Base-by-base conservation (phyloP, 2,329 filamentous ascomycete genomes). In the Colletotrichum eleusines region DNA sequence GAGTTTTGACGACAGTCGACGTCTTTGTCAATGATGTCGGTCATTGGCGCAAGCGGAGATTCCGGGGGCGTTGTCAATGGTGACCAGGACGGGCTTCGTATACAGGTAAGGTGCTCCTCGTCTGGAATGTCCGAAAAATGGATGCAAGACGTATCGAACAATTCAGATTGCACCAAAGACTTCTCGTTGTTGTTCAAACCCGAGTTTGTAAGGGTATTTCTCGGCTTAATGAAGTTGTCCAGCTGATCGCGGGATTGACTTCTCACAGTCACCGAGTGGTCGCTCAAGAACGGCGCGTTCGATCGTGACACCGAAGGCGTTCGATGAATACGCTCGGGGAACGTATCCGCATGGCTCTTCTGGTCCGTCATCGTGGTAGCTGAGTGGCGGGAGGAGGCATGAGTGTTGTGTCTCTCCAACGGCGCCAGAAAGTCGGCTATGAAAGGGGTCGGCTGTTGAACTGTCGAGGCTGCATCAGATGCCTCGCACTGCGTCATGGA, bases 71-170 rank as follows among this genome's bases (percentile, higher is more conserved):
- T 31, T 11, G 58, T 61, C 14, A 61, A 16, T 12, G 33, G 42
- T 16, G 42, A 48, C 58, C 58, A 61, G 5, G 58, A 35, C 2
- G 44, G 58, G 42, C 58, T 23, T 35, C 58, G 58, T 1, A 48
- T 33, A n/a, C 11, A 23, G 9, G 31, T 9, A 54, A 23, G 31
- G 51, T 16, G 31, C 28, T 33, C n/a, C 6, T 20, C 28, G 2
- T 60, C 42, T 14, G 4, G 8, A 14, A 18, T 18, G 35, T 35
- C 20, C 26, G 18, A n/a, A 11, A 2, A 9, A 11, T n/a, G n/a
- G n/a, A 14, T 33, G 31, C 28, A 5, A n/a, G 44, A n/a, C 23
- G 44, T 50, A 23, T 4, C 3, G 2, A 18, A 26, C 1, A 18
- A 2, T 12, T 26, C 12, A 26, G 28, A 7, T 50, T 16, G 46